phyloP scores from a whole-genome alignment of 2,329 filamentous ascomycete genomes.

The Westerdykella sp. region DNA sequence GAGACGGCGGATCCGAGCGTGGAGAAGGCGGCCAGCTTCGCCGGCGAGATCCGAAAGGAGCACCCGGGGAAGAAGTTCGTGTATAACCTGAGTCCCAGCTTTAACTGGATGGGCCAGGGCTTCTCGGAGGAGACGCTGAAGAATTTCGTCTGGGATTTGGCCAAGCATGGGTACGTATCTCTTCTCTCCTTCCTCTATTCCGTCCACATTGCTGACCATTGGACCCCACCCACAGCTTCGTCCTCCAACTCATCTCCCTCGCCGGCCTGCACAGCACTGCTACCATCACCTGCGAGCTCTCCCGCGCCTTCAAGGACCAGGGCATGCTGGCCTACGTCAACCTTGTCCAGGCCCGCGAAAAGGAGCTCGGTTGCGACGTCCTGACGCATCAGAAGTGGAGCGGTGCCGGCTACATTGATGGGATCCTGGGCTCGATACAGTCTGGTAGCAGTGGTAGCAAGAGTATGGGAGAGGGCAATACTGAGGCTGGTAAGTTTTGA shows the following conservation, averaged over 20 bases:
- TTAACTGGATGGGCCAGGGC: conserved; percentile 97
- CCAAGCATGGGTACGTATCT: conserved; percentile 65
- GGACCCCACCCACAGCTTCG: conserved; percentile 47
- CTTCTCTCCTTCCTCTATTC: not conserved
- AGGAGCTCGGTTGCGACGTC: conserved; percentile 87
- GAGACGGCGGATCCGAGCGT: conserved; percentile 90
- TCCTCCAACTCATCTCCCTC: conserved; percentile 59
- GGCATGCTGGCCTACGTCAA: conserved; percentile 99
- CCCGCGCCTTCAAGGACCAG: conserved; percentile 74
- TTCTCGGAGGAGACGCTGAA: conserved; percentile 77
- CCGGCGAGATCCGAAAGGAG: conserved; percentile 62
- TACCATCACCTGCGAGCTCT: conserved; percentile 66
- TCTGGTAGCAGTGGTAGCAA: conserved; percentile 82
- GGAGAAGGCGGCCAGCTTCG: conserved; percentile 66
- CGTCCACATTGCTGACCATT: conserved; percentile 10
- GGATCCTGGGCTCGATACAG: conserved; percentile 82
- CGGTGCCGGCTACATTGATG: conserved; percentile 71
- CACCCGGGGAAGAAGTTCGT: conserved; percentile 82
- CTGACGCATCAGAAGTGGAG: conserved; percentile 90
- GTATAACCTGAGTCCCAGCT: conserved; percentile 93
- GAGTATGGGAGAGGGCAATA: conserved; percentile 94
- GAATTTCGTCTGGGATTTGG: conserved; percentile 95
- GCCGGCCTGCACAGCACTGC: conserved; percentile 60
- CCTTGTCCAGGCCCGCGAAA: conserved; percentile 80
- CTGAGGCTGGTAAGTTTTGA: conserved; percentile 52